Evolutionary conservation across 2,329 filamentous ascomycete genomes (phyloP).

Genomic region (Calonectria naviculata): DNA sequence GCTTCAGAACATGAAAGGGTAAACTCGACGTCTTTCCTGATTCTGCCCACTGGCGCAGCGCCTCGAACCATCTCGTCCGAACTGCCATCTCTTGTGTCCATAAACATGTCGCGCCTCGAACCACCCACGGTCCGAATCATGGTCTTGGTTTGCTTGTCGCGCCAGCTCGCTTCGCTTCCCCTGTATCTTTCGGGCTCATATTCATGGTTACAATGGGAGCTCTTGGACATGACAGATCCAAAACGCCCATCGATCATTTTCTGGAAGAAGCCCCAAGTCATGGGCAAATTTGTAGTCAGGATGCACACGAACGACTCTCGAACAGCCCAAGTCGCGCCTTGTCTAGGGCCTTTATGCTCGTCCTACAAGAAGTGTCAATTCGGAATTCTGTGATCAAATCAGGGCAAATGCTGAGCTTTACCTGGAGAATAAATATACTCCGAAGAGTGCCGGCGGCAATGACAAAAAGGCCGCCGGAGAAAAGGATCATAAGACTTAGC

Average conservation of each 20-base stretch:
- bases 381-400: background rate
- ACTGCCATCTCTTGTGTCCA: background rate
- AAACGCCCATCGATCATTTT: background rate
- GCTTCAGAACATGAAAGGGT: background rate
- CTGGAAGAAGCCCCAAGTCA: background rate
- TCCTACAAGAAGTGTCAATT: background rate
- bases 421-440: background rate
- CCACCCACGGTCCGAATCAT: background rate
- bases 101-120: background rate
- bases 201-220: background rate
- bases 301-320: background rate
- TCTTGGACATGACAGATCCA: background rate
- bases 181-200: background rate
- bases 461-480: constrained; percentile 4
- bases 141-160: constrained; percentile 1
- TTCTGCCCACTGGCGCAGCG: background rate
- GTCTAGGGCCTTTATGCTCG: background rate
- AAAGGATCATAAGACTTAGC: background rate
- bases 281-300: background rate
- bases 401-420: background rate
- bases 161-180: background rate
- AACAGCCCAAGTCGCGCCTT: background rate
- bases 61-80: background rate
- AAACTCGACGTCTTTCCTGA: background rate
- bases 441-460: background rate